Evolutionary conservation across 768 basidiomycete genomes (phyloP), one percentile per base, ranked within the genome.

Genomic region (Gloeostereum incarnatum): DNA sequence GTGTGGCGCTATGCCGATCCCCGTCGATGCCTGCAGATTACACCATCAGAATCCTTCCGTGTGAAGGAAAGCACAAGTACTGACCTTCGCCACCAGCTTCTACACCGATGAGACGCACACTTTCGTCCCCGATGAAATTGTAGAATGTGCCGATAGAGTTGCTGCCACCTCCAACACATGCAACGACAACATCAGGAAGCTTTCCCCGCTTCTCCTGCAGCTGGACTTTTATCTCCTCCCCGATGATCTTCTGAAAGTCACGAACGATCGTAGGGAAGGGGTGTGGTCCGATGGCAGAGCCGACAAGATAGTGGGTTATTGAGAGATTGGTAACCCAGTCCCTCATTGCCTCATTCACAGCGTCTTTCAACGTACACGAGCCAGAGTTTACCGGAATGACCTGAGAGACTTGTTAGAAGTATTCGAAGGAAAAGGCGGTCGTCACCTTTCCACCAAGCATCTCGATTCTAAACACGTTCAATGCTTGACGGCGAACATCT

Each of bases 221-320:
- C 59, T 98, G 96, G 13, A 63, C 62, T 61, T 91, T 98, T 64
- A 98, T 96, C 62, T 99, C 96, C 54, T 81, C 66, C 2, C 94
- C 84, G 48, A 99, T 99, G 25, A 98, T 75, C 47, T 81, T 80
- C 56, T 99, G 96, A 75, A 93, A 98, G 60, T 99, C 96, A 33
- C 96, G 83, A 30, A 99, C 96, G 42, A 99, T 89, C 16, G 96
- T 98, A 2, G 96, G 96, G 78, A 99, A 98, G 2, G 96, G 96
- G 58, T 97, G 93, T 3, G 96, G 96, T 11, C 96, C 96, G 47
- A 99, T 97, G 30, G 80, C 90, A 11, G 93, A 97, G 21, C 96
- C 96, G 45, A 99, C 89, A 47, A 97, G 78, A 62, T 97, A 99
- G 61, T 98, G 92, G 1, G 94, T 98, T 4, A 68, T 89, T 9